Evolutionary conservation across 2,329 filamentous ascomycete species (phyloP), one percentile per base, ranked within the genome.

Genomic region (Aquanectria penicillioides): DNA sequence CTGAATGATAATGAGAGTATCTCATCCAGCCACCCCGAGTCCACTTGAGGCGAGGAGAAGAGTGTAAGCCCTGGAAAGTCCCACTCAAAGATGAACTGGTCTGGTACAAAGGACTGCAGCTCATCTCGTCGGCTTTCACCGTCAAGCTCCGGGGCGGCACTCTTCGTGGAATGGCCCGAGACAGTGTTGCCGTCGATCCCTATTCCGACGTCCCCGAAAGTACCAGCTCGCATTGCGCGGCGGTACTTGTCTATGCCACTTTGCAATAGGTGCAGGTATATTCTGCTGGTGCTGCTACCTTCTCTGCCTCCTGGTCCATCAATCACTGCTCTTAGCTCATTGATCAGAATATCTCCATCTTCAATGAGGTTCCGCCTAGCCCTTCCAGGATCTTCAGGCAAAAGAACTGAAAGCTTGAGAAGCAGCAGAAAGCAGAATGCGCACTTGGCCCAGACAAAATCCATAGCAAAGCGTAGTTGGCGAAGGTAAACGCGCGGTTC

Each of bases 361-460:
- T 15, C 25, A 6, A 33, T 10, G 4, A 46, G 41, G 8, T 46
- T 17, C 3, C 4, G 41, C n/a, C 26, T 18, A 3, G 28, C 29
- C 2, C 22, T 17, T 3, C 26, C 13, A 10, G 26, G 7, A 9
- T 25, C 23, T 6, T 18, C 41, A 2, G 41, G 41, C 7, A 46
- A 17, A 2, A 46, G 11, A 3, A 22, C 10, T 4, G 41, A 46
- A 2, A 46, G 26, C 15, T 46, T 28, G 7, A 46, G 41, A 7
- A 46, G 41, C 4, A 46, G 25, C 6, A 46, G 17, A 26, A n/a
- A 46, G 26, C 41, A 46, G 6, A 46, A 46, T 17, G 17, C 15
- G 26, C 13, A 20, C n/a, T 46, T 46, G 3, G 41, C 41, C 41
- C 41, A 46, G 13, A 46, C 41, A 46, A 29, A 46, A 17, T 46